These are phyloP conservation scores for Endocladia muricata DNA, from an alignment of 31 red algal genomes.

Conservation along the genomic window DNA sequence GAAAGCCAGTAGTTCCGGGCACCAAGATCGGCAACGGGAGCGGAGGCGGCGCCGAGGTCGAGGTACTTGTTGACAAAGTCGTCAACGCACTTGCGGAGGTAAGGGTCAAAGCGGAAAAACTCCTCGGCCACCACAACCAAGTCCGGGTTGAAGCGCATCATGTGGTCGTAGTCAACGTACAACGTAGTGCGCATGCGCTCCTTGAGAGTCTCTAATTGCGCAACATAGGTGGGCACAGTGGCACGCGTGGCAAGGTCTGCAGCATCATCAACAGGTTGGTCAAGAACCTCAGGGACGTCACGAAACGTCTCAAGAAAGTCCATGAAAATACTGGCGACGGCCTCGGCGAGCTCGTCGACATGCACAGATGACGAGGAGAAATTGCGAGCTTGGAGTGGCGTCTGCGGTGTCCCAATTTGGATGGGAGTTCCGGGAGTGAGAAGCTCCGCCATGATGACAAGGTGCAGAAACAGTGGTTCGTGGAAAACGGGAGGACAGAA, in stretches of 20 bases:
- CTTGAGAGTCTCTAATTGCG: conserved; percentile 67
- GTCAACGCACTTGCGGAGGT: conserved; percentile 57
- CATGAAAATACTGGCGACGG: conserved; percentile 56
- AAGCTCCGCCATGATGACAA: conserved; percentile 8
- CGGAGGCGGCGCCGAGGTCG: conserved; percentile 1
- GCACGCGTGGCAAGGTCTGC: conserved; percentile 14
- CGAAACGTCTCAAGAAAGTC: conserved; percentile 72
- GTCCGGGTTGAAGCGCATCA: conserved; percentile 73
- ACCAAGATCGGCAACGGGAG: conserved; percentile 12
- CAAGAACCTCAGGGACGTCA: conserved; percentile 19
- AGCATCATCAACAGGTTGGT: not conserved
- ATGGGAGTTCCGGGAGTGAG: not conserved
- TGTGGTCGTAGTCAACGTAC: conserved; percentile 86
- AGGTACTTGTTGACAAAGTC: conserved; percentile 80
- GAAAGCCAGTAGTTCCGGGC: conserved; percentile 81
- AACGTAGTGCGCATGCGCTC: conserved; percentile 80
- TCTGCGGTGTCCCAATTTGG: conserved; percentile 14
- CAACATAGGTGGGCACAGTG: conserved; percentile 71
- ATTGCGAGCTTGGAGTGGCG: not conserved
- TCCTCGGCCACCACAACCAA: conserved; percentile 81
- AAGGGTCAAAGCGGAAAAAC: conserved; percentile 93
- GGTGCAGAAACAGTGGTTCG: too few species aligned
- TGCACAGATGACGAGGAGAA: not conserved
- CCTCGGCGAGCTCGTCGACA: conserved; percentile 68
- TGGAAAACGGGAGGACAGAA: too few species aligned